Evolutionary conservation across 2,329 filamentous ascomycete genomes (phyloP).

Genomic region (Trichoderma guizhouense): DNA sequence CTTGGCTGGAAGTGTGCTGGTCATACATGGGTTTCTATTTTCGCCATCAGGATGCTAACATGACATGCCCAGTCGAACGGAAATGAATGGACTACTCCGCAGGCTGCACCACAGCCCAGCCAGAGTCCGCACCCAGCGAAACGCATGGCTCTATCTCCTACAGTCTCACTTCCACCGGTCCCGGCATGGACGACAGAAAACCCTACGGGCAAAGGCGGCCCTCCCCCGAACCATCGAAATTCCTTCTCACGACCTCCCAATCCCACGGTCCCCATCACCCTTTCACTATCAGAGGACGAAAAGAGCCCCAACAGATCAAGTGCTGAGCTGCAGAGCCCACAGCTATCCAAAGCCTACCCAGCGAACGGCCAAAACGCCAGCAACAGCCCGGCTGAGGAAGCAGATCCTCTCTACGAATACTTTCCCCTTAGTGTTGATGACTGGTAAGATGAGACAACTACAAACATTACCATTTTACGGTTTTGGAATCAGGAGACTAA

Average conservation of each 20-base stretch:
- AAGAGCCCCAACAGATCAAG: slow-evolving; percentile 52
- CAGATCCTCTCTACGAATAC: slow-evolving; percentile 88
- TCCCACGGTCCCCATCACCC: slow-evolving; percentile 43
- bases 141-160: slow-evolving; percentile 51
- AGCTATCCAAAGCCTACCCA: slow-evolving; percentile 39
- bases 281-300: slow-evolving; percentile 60
- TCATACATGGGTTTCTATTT: neutral
- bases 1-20: neutral
- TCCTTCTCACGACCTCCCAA: slow-evolving; percentile 27
- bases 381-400: slow-evolving; percentile 68
- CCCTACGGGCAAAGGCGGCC: slow-evolving; percentile 23
- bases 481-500: neutral
- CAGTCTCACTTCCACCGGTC: slow-evolving; percentile 49
- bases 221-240: slow-evolving; percentile 21
- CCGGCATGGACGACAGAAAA: slow-evolving; percentile 47
- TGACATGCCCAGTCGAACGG: slow-evolving; percentile 30
- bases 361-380: slow-evolving; percentile 38
- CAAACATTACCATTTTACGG: neutral
- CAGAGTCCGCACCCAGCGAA: slow-evolving; percentile 50
- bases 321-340: slow-evolving; percentile 51
- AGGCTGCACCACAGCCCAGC: slow-evolving; percentile 34
- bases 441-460: slow-evolving; percentile 51
- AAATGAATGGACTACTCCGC: slow-evolving; percentile 46
- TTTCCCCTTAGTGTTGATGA: slow-evolving; percentile 89
- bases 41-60: slow-evolving; percentile 11